Percentiles rank a stretch among this genome's conserved stretches.
Evolutionary conservation across 2,329 filamentous ascomycete genomes (phyloP).

Genomic region (Hypocrella siamensis): DNA sequence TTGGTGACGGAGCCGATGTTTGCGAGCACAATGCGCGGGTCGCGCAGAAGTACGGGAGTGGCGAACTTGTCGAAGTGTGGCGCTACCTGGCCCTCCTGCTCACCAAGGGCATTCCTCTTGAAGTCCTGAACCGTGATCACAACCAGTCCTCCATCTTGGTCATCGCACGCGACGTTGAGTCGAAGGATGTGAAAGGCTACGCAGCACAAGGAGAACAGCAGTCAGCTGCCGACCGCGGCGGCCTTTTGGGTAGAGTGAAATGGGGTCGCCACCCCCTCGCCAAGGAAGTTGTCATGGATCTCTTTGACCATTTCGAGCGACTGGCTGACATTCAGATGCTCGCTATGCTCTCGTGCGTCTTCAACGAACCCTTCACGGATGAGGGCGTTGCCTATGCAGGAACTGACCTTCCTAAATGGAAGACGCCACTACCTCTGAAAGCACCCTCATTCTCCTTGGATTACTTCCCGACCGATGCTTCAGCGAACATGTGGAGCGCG

Average conservation of each 20-base stretch:
- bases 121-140: conserved; percentile 40
- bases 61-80: conserved; percentile 72
- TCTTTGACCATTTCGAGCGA: conserved; percentile 49
- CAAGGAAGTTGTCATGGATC: conserved; percentile 40
- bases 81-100: conserved; percentile 63
- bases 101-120: conserved; percentile 58
- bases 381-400: conserved; percentile 42
- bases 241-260: conserved; percentile 44
- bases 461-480: conserved; percentile 45
- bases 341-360: conserved; percentile 56
- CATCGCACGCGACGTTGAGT: conserved; percentile 47
- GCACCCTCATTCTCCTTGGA: conserved; percentile 51
- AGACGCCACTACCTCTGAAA: conserved; percentile 49
- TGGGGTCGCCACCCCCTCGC: conserved; percentile 54
- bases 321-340: conserved; percentile 53
- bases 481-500: conserved; percentile 40
- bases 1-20: conserved; percentile 65
- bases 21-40: conserved; percentile 73
- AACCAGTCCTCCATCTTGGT: conserved; percentile 47
- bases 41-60: conserved; percentile 53
- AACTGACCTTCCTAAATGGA: conserved; percentile 37
- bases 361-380: conserved; percentile 42
- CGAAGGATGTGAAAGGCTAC: conserved; percentile 11
- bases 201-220: not conserved
- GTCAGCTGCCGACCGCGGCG: conserved; percentile 6